Base-by-base conservation (phyloP, 768 basidiomycete species). In the Boletus rex-veris region DNA sequence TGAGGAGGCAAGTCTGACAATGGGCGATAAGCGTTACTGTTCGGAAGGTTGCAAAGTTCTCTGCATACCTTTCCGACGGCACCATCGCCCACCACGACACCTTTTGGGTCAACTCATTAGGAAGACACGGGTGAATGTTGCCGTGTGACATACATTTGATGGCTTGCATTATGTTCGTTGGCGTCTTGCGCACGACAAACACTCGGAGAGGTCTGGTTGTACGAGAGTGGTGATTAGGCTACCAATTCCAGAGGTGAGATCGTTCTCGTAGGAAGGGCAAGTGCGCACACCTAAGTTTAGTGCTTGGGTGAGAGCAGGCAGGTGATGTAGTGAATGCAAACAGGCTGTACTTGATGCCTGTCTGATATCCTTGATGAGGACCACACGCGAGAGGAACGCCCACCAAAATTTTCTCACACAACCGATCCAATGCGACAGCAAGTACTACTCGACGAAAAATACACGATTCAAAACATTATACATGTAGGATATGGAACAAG, bases 11-110 rank as follows among this genome's bases (percentile, higher is more conserved):
- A 50, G 97, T 98, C 97, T 98, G 66, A 31, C 35, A 45, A 35
- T 3, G 21, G 45, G 48, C 41, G 57, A 55, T 68, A 42, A 68
- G 58, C 3, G 15, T 30, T 39, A 21, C 43, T 48, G 28, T 33
- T 43, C 53, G 33, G 28, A 28, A 11, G 45, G 51, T 40, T 49
- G 49, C 38, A 24, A 45, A 53, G 31, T 51, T 52, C 35, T 48
- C 50, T 42, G 73, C 83, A 66, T 64, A 86, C 93, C 90, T 97
- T 98, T 71, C 95, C 95, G 64, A 97, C 95, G 54, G 95, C 95
- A 83, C 95, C 95, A 78, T 98, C 95, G 68, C 94, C 94, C 48
- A 98, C 94, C 67, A 98, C 94, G 74, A 98, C 94, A 80, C 93
- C 94, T 96, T 69, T 45, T 45, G 40, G 45, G 58, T 66, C 57